Conservation (phyloP, 306 rosid genomes). For the Vigna unguiculata region DNA sequence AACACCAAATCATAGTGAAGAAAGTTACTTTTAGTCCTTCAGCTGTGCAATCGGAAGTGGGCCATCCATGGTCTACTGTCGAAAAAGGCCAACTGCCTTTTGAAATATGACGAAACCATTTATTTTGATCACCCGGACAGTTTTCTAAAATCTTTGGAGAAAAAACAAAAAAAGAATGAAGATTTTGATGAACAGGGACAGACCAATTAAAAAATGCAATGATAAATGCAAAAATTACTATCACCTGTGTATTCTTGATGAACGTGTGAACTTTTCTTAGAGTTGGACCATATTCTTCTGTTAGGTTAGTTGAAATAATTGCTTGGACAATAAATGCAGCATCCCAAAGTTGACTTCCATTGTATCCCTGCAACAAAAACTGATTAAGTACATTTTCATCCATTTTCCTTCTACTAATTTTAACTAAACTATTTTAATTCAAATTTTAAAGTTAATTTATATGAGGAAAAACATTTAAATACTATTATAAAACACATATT, state of each 20-base stretch:
- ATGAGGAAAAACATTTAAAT: no score
- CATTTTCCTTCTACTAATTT: no score
- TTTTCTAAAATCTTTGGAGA: conserved; percentile 66
- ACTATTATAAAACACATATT: no score
- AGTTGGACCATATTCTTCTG: conserved; percentile 68
- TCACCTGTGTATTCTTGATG: conserved; percentile 82
- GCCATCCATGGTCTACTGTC: conserved; percentile 92
- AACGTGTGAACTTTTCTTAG: conserved; percentile 70
- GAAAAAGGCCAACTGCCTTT: conserved; percentile 97
- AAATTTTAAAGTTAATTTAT: no score
- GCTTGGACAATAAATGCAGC: conserved; percentile 86
- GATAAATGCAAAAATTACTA: conserved; percentile 31
- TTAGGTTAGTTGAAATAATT: conserved; percentile 75
- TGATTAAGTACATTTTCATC: no score
- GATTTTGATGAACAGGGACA: conserved; percentile 28
- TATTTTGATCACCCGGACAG: conserved; percentile 70
- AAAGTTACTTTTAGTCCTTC: conserved; percentile 77
- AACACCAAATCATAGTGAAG: no score
- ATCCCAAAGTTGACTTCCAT: conserved; percentile 98
- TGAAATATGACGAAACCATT: conserved; percentile 90
- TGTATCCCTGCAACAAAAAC: conserved; percentile 76
- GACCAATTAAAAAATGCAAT: conserved; percentile 3
- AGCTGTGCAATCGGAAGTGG: conserved; percentile 91
- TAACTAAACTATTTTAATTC: no score
- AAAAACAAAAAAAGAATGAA: conserved; percentile 6